phyloP scores from a whole-genome alignment of 805 yeast genomes.

The Yamadazyma paraphyllophila region DNA sequence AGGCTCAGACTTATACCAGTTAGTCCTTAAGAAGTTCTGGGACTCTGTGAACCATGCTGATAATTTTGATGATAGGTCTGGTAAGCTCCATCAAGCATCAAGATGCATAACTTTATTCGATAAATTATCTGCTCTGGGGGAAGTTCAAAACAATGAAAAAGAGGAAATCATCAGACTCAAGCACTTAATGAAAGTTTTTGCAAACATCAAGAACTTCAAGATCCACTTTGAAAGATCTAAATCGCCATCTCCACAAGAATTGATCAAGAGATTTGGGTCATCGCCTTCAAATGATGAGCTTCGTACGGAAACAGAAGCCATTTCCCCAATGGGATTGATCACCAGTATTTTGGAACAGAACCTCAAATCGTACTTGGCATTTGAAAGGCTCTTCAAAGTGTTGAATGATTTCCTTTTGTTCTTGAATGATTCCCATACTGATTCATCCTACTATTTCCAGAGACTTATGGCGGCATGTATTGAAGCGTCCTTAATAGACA shows the following conservation, averaged over 20 bases:
- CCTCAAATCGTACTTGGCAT: slow-evolving; percentile 46
- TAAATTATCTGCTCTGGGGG: slow-evolving; percentile 12
- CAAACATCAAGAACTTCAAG: slow-evolving; percentile 35
- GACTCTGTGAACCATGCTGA: slow-evolving; percentile 28
- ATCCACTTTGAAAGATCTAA: slow-evolving; percentile 28
- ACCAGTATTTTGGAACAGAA: slow-evolving; percentile 53
- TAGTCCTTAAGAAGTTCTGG: slow-evolving; percentile 32
- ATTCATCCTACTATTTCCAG: slow-evolving; percentile 23
- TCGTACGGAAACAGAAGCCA: slow-evolving; percentile 9
- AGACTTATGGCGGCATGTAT: slow-evolving; percentile 51
- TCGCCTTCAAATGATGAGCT: slow-evolving; percentile 14
- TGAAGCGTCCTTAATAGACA: slow-evolving; percentile 62
- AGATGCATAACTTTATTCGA: slow-evolving; percentile 29
- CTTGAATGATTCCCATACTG: slow-evolving; percentile 21
- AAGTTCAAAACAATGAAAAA: background rate
- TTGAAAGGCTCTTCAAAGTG: slow-evolving; percentile 40
- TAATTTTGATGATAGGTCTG: slow-evolving; percentile 32
- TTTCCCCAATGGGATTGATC: slow-evolving; percentile 35
- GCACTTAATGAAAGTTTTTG: slow-evolving; percentile 37
- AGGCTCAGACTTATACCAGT: slow-evolving; percentile 14
- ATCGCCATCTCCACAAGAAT: slow-evolving; percentile 39
- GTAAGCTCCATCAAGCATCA: slow-evolving; percentile 24
- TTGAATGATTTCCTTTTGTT: slow-evolving; percentile 42
- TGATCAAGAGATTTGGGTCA: slow-evolving; percentile 26
- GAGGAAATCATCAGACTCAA: slow-evolving; percentile 18